Evolutionary conservation across 2,329 filamentous ascomycete species (phyloP).

Genomic region (Fusarium sambucinum): DNA sequence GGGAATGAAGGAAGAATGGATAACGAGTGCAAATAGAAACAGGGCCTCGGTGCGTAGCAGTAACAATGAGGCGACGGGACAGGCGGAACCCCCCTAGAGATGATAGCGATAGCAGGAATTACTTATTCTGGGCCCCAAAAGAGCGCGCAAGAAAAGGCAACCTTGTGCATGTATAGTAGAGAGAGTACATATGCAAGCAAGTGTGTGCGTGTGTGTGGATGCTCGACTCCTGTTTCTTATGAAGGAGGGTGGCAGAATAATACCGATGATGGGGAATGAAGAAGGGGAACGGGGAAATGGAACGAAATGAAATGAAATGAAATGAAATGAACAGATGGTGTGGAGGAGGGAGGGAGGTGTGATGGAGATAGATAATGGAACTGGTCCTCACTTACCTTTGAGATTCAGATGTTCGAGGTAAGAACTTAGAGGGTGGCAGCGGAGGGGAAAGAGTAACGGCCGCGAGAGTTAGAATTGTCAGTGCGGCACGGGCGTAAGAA

Average conservation of each 20-base stretch:
- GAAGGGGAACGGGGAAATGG: constrained; percentile 22
- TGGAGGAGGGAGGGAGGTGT: constrained; percentile 8
- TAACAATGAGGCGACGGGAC: constrained; percentile 20
- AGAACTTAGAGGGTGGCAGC: constrained; percentile 39
- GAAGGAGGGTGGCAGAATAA: constrained; percentile 29
- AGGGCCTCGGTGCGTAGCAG: constrained; percentile 17
- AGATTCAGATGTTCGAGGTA: constrained; percentile 21
- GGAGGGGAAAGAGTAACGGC: constrained; percentile 27
- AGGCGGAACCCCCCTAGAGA: constrained; percentile 19
- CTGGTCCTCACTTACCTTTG: constrained; percentile 4
- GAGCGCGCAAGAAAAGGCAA: constrained; percentile 9
- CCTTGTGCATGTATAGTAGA: constrained; percentile 8
- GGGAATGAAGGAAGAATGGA: constrained; percentile 14
- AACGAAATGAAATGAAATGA: constrained; percentile 19
- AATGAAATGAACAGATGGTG: constrained; percentile 16
- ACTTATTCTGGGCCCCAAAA: constrained; percentile 14
- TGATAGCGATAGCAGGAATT: constrained; percentile 16
- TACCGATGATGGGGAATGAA: constrained; percentile 32
- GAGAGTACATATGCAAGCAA: constrained; percentile 14
- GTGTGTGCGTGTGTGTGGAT: constrained; percentile 15
- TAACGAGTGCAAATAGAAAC: constrained; percentile 9
- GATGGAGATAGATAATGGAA: background rate
- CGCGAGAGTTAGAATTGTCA: constrained; percentile 22
- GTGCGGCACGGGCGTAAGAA: constrained; percentile 24
- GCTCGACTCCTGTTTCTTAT: constrained; percentile 8